A percentile compares a stretch with the other conserved stretches of the same genome.
phyloP scores from a whole-genome alignment of 768 basidiomycete genomes.

The Suillus subalutaceus region DNA sequence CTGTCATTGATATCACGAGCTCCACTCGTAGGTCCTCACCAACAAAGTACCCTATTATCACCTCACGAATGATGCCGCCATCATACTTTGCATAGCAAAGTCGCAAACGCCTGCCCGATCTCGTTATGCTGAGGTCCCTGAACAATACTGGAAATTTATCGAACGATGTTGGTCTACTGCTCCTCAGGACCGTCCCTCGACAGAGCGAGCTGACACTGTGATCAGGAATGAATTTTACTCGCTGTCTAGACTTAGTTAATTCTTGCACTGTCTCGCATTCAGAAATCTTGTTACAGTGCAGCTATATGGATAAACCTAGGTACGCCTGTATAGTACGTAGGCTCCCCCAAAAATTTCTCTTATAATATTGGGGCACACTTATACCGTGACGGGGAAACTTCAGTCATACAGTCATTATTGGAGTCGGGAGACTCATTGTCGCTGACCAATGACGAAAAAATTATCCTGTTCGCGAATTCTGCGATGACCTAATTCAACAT shows the following conservation, averaged over 20 bases:
- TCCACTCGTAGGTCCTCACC: not conserved
- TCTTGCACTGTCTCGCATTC: not conserved
- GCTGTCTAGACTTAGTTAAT: not conserved
- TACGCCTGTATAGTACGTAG: not conserved
- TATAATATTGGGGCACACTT: too few relatives aligned
- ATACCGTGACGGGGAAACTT: too few relatives aligned
- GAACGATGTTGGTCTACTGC: slow-evolving; percentile 32
- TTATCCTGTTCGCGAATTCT: too few relatives aligned
- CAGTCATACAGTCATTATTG: too few relatives aligned
- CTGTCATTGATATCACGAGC: not conserved
- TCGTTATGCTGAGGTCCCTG: slow-evolving; percentile 11
- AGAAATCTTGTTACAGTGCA: not conserved
- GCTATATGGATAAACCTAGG: not conserved
- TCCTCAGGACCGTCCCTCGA: not conserved
- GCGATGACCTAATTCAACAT: too few relatives aligned
- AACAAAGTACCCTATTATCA: slow-evolving; percentile 27
- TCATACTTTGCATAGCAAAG: slow-evolving; percentile 18
- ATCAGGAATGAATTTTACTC: not conserved
- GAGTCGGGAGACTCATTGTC: too few relatives aligned
- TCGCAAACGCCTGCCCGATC: slow-evolving; percentile 20
- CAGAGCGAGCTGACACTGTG: not conserved
- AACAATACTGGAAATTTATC: slow-evolving; percentile 29
- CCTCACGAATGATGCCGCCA: slow-evolving; percentile 16
- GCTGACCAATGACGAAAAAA: too few relatives aligned
- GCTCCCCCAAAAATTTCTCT: too few relatives aligned